phyloP scores from a whole-genome alignment of 345 rosid species.

The Brassica nigra region DNA sequence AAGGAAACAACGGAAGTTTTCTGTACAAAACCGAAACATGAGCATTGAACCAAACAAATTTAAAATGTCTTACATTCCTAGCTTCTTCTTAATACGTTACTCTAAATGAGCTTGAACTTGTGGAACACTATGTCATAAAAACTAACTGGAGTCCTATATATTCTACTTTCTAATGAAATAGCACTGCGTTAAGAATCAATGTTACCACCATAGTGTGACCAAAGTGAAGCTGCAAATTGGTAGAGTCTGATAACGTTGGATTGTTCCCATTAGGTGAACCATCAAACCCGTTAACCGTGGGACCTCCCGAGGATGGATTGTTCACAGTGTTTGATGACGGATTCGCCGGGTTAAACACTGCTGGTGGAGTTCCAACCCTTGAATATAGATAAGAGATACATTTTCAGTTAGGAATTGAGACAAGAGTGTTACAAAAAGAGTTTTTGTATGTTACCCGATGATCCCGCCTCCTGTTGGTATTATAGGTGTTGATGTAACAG shows the following conservation, averaged over 20 bases:
- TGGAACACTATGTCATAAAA: conserved; percentile 18
- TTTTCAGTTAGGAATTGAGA: conserved; percentile 1
- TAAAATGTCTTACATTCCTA: conserved; percentile 30
- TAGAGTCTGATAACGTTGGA: conserved; percentile 36
- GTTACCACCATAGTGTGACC: conserved; percentile 24
- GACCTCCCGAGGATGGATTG: conserved; percentile 32
- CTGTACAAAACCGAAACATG: conserved; percentile 32
- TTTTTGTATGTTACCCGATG: conserved; percentile 46
- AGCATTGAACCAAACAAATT: conserved; percentile 28
- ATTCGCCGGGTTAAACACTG: conserved; percentile 37
- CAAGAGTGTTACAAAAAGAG: not conserved
- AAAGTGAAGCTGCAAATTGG: conserved; percentile 15
- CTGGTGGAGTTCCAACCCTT: conserved; percentile 43
- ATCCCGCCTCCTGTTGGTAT: conserved; percentile 48
- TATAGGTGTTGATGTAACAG: conserved; percentile 46
- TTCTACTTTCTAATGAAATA: conserved; percentile 29
- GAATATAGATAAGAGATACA: conserved; percentile 9
- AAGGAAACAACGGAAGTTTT: conserved; percentile 18
- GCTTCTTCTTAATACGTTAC: conserved; percentile 13
- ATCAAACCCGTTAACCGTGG: conserved; percentile 37
- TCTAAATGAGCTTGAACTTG: conserved; percentile 14
- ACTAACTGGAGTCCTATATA: conserved; percentile 26
- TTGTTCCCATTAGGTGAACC: conserved; percentile 40
- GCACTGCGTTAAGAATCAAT: conserved; percentile 20
- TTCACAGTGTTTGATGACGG: conserved; percentile 31